Base-by-base conservation (phyloP, 805 yeast genomes). In the Pichia occidentalis region DNA sequence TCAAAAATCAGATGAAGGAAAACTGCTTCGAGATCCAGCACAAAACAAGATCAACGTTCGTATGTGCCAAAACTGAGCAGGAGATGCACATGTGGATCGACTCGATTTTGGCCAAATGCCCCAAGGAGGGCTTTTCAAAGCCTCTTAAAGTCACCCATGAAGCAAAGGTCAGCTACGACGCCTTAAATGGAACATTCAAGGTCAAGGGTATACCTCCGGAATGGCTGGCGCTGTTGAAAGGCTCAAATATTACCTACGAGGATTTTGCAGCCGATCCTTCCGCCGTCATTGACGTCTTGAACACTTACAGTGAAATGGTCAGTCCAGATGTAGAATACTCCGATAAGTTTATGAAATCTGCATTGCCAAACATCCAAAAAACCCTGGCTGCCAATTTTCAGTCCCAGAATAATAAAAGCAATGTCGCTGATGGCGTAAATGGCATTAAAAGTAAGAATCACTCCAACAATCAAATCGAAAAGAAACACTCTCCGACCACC, bases 111-210 rank as follows among this genome's bases (percentile, higher is more conserved):
- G 74, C 85, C 12, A 80, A 80, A 57, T 80, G 86, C 49, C 88
- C 88, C 1, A 63, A 54, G 49, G 65, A 54, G 33, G 62, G 70
- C 3, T 96, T 92, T 9, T 87, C 97, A 3, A 80, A 79, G 27
- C 99, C 99, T 7, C 85, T 90, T 13, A 88, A 90, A 59, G 90
- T 90, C 59, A 86, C 95, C 9, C 98, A 94, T 57, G 84, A 80
- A 53, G 96, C 88, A 13, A 92, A 84, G 57, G 90, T 84, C 19
- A 88, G 88, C 1, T 83, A 80, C 52, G 94, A 84, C 56, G 90
- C 92, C 4, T 79, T 83, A 21, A 72, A 70, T 49, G 80, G 80
- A 14, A 69, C 67, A 38, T 70, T 73, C 48, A 70, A 74, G 14
- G 76, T 75, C 7, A 64, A 73, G 38, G 60, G 60, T 19, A 53